Percentiles rank a stretch among this genome's conserved stretches.
phyloP scores from a whole-genome alignment of 352 stramenopile species.

The Phytophthora sojae region DNA sequence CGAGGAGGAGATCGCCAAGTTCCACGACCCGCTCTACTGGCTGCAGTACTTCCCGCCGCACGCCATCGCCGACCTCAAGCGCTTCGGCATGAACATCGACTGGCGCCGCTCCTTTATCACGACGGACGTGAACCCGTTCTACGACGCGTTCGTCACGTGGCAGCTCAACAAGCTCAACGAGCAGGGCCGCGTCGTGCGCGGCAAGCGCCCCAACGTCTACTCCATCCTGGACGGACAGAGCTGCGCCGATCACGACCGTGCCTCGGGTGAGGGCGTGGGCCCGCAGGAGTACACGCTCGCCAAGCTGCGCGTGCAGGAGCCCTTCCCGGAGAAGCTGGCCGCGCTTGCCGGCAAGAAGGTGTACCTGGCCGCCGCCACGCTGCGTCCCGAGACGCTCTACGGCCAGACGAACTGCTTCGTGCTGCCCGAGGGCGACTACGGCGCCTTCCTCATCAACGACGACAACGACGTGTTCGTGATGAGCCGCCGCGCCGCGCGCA shows the following conservation, averaged over 20 bases:
- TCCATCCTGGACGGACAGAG: conserved; percentile 98
- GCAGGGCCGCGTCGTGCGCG: conserved; percentile 88
- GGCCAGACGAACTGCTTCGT: conserved; percentile 99
- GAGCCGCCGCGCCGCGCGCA: conserved; percentile 92
- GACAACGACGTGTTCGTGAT: conserved; percentile 96
- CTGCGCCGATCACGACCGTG: conserved; percentile 99
- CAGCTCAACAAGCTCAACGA: conserved; percentile 98
- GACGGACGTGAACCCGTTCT: conserved; percentile 99
- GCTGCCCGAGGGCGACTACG: conserved; percentile 98
- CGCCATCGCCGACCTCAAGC: conserved; percentile 96
- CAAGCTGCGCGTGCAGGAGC: conserved; percentile 95
- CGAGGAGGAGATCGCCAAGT: conserved; percentile 96
- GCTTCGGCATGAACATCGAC: conserved; percentile 97
- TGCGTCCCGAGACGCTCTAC: conserved; percentile 99
- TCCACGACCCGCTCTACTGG: conserved; percentile 98
- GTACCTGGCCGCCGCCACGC: conserved; percentile 97
- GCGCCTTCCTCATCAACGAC: conserved; percentile 96
- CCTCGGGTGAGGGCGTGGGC: conserved; percentile 97
- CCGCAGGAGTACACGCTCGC: conserved; percentile 99
- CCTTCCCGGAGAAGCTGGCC: conserved; percentile 79
- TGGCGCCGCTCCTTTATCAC: conserved; percentile 99
- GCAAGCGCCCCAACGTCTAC: conserved; percentile 99
- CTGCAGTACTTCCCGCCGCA: conserved; percentile 99
- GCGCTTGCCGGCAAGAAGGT: conserved; percentile 91
- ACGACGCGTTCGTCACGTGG: conserved; percentile 99